These are phyloP conservation scores for Starmera amethionina DNA, from an alignment of 805 yeast genomes.

Conservation along the genomic window DNA sequence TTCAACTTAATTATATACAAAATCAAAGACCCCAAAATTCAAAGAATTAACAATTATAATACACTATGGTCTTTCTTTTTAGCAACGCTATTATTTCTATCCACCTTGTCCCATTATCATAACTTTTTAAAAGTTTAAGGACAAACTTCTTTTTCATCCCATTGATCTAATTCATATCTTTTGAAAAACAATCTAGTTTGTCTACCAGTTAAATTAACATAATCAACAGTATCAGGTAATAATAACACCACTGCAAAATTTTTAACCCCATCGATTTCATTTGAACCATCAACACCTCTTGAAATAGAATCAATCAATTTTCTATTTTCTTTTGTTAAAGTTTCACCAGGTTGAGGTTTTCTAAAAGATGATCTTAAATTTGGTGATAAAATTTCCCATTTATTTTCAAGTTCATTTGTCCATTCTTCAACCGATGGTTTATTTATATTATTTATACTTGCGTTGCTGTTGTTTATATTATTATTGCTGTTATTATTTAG, in stretches of 20 bases:
- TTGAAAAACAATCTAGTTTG: constrained; percentile 42
- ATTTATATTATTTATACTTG: constrained; percentile 9
- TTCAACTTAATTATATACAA: too few species aligned
- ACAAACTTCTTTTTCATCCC: constrained; percentile 75
- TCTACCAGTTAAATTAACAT: constrained; percentile 46
- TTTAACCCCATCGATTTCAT: constrained; percentile 45
- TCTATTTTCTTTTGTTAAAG: constrained; percentile 42
- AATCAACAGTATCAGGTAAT: constrained; percentile 64
- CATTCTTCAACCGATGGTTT: constrained; percentile 58
- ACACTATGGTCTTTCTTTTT: too few species aligned
- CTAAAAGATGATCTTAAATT: constrained; percentile 55
- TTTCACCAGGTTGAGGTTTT: constrained; percentile 64
- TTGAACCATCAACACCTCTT: constrained; percentile 77
- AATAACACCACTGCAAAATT: constrained; percentile 63
- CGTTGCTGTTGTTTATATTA: not conserved
- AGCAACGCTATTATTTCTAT: too few species aligned
- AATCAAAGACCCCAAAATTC: too few species aligned
- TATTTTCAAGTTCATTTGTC: constrained; percentile 50
- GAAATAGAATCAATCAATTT: constrained; percentile 58
- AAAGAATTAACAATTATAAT: too few species aligned
- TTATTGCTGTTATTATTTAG: not conserved
- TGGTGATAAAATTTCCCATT: constrained; percentile 55
- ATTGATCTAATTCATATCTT: constrained; percentile 45
- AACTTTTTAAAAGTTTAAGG: constrained; percentile 30
- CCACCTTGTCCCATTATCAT: too few species aligned